Percentiles rank a stretch among this genome's conserved stretches.
These are phyloP conservation scores for Ascochyta pisi DNA, from an alignment of 2,329 filamentous ascomycete species.

Conservation along the genomic window DNA sequence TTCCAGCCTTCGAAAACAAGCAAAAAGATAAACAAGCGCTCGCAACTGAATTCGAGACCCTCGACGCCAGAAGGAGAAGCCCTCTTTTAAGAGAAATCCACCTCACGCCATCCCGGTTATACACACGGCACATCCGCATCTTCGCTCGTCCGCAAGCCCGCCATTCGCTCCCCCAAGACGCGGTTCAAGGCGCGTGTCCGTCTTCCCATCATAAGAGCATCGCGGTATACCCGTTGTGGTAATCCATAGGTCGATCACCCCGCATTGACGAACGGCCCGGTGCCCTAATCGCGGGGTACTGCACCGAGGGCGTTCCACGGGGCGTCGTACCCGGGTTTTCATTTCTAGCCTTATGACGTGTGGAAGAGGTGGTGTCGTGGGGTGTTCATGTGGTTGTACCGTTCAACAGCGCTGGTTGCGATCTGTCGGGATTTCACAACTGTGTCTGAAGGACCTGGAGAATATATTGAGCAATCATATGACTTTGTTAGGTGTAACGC, in stretches of 20 bases:
- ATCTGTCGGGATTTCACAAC: no score
- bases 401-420: no score
- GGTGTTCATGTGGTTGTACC: no score
- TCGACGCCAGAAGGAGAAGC: not conserved
- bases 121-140: not conserved
- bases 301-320: not conserved
- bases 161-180: constrained; percentile 7
- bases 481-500: no score
- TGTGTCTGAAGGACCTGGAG: no score
- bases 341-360: no score
- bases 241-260: constrained; percentile 32
- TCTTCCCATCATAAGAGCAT: not conserved
- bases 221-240: constrained; percentile 31
- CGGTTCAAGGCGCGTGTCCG: constrained; percentile 17
- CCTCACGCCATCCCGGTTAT: constrained; percentile 6
- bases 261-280: constrained; percentile 19
- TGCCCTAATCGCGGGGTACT: constrained; percentile 25
- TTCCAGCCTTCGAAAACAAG: no score
- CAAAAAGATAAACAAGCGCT: no score
- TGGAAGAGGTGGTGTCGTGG: no score
- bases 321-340: no score
- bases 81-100: not conserved
- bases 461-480: no score
- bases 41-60: constrained; percentile 1
- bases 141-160: constrained; percentile 1